Evolutionary conservation across 2,329 filamentous ascomycete genomes (phyloP).

Genomic region (Colletotrichum nymphaeae): DNA sequence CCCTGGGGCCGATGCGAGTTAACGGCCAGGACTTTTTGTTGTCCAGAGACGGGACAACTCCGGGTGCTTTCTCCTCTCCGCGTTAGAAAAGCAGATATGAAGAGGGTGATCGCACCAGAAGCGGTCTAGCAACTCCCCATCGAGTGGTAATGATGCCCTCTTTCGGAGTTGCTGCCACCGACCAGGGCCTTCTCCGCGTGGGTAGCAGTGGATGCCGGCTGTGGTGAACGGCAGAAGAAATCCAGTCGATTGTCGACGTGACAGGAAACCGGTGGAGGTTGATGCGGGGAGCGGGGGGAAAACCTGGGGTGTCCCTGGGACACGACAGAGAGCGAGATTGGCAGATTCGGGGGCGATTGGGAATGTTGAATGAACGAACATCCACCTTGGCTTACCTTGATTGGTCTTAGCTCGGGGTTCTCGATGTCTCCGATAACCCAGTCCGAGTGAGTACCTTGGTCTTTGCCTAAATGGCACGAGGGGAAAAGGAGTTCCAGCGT

Average conservation of each 20-base stretch:
- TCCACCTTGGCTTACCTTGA: not conserved
- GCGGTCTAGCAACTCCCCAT: not conserved
- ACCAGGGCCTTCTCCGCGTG: not conserved
- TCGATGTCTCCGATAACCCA: not conserved
- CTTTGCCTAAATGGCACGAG: not conserved
- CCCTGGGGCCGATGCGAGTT: not conserved
- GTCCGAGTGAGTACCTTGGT: not conserved
- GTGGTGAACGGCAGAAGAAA: conserved; percentile 8
- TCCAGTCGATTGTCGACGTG: not conserved
- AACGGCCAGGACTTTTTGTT: not conserved
- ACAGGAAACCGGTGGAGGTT: not conserved
- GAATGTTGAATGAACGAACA: not conserved
- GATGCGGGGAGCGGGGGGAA: not conserved
- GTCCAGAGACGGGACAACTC: conserved; percentile 16
- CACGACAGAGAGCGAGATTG: not conserved
- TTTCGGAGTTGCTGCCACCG: conserved; percentile 1
- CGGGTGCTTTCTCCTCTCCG: not conserved
- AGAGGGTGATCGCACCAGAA: conserved; percentile 5
- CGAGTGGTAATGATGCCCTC: conserved; percentile 27
- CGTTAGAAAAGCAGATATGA: not conserved
- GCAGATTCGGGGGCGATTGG: not conserved
- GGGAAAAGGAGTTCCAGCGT: conserved; percentile 8
- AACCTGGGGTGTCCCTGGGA: not conserved
- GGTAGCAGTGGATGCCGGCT: conserved; percentile 28
- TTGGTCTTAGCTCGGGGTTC: not conserved